Evolutionary conservation across 148 eudicot genomes (phyloP), one percentile per base, ranked within the genome.

Genomic region (Cornus kousa): DNA sequence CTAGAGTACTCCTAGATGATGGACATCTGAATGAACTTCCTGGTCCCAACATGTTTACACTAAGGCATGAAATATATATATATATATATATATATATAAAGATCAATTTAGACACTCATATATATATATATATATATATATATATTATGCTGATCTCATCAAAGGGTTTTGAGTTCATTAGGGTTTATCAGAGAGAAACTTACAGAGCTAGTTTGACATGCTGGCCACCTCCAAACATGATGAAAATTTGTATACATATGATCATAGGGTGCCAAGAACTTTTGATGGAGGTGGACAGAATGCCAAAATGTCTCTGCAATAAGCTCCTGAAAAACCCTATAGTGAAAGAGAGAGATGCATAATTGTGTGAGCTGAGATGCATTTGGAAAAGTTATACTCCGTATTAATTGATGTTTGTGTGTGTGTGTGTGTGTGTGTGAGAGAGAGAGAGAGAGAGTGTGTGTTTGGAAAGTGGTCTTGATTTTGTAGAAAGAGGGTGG

Each of bases 241-340:
- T 59, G 68, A 57, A 24, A 43, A 40, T 39, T 60, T 23, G 20
- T 24, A 35, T 35, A 35, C 5, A 11, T 43, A 37, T 22, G 1
- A 43, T 43, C 7, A 53, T 53, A 11, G 46, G 31, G 59, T 48
- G 31, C 14, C n/a, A n/a, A 43, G 32, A 23, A 46, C 1, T 14
- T 5, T 14, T 17, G 28, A 72, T 40, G 81, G 81, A 79, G 81
- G 81, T 79, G 81, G 81, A 79, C 81, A 79, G 81, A 79, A 79
- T 79, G 81, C 81, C 81, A 79, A 79, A 79, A n/a, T 79, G 81
- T 39, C 81, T 79, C 81, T 79, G 81, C 48, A 79, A 73, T 28
- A 71, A 79, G 62, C 70, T 62, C 50, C 11, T 79, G 71, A 72
- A 65, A 79, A 79, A 79, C 76, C 76, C 40, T 23, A 53, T 39